These are phyloP conservation scores for Karstenula rhodostoma DNA, from an alignment of 2,329 filamentous ascomycete species.

Conservation along the genomic window DNA sequence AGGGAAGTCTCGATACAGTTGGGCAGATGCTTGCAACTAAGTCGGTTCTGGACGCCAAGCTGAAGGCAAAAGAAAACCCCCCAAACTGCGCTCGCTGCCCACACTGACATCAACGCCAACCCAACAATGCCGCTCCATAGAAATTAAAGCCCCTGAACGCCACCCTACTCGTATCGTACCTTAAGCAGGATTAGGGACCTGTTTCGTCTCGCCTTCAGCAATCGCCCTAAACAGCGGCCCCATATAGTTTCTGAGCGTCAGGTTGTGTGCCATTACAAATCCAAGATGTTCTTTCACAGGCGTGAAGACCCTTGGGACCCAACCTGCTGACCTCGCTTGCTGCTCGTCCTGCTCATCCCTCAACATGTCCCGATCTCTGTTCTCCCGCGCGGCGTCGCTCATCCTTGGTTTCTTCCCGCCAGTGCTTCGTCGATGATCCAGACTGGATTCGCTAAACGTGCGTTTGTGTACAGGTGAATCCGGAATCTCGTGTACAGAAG, in stretches of 20 bases:
- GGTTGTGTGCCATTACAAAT: constrained; percentile 75
- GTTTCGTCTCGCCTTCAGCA: constrained; percentile 38
- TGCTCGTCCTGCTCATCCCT: constrained; percentile 56
- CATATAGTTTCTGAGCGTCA: constrained; percentile 51
- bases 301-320: constrained; percentile 74
- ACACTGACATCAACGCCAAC: constrained; percentile 7
- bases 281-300: constrained; percentile 70
- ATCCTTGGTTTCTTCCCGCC: constrained; percentile 55
- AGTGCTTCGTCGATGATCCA: constrained; percentile 34
- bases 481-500: constrained; percentile 32
- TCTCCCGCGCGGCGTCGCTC: constrained; percentile 42
- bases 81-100: constrained; percentile 2
- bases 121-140: constrained; percentile 6
- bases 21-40: constrained; percentile 1
- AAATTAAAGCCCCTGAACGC: constrained; percentile 3
- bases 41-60: neutral
- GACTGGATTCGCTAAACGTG: constrained; percentile 37
- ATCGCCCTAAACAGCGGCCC: constrained; percentile 46
- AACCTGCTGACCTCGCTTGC: constrained; percentile 63
- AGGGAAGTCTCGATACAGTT: constrained; percentile 1
- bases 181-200: neutral
- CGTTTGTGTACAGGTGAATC: constrained; percentile 43
- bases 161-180: neutral
- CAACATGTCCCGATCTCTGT: constrained; percentile 36
- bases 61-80: neutral